Evolutionary conservation across 2,329 filamentous ascomycete species (phyloP), one percentile per base, ranked within the genome.

Genomic region (Orbilia ellipsospora): DNA sequence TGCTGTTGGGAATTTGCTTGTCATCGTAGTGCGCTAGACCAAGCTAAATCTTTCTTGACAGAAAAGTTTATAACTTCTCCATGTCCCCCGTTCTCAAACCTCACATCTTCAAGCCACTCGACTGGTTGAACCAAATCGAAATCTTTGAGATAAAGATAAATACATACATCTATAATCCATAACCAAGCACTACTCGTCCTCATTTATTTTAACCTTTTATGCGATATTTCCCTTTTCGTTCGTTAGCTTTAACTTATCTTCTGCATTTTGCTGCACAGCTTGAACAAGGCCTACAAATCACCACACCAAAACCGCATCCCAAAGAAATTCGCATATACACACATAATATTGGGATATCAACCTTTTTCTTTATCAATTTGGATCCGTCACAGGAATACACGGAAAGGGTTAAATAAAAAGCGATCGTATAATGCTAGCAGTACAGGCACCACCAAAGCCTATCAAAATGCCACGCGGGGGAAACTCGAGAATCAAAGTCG

Each of bases 31-130:
- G 36, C 7, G 55, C 13, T 28, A 52, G 48, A 12, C 56, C 67
- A 23, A 73, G 69, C 69, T 67, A 73, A 61, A 61, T 51, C 55
- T 62, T 44, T 66, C 69, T 44, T 50, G 48, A 44, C 26, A 42
- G 23, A 73, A 73, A 73, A 56, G 69, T 70, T 70, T 73, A 73
- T 73, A 73, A 73, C 61, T 48, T 67, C 69, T 62, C 66, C 61
- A 70, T 62, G 56, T 65, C 61, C 61, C 69, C 69, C 69, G 60
- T 61, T 54, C 62, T 66, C 69, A 66, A 67, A 73, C 69, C 69
- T 66, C 69, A 73, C 62, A 66, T 73, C 56, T 56, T 40, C 61
- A 65, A 45, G 50, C 69, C 66, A 62, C 62, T 67, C 62, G 52
- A 73, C 56, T 67, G 56, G 57, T 60, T 73, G 50, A 61, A 73